Conservation (phyloP, 1,139 yeast genomes). For the Sugiyamaella neomexicana region DNA sequence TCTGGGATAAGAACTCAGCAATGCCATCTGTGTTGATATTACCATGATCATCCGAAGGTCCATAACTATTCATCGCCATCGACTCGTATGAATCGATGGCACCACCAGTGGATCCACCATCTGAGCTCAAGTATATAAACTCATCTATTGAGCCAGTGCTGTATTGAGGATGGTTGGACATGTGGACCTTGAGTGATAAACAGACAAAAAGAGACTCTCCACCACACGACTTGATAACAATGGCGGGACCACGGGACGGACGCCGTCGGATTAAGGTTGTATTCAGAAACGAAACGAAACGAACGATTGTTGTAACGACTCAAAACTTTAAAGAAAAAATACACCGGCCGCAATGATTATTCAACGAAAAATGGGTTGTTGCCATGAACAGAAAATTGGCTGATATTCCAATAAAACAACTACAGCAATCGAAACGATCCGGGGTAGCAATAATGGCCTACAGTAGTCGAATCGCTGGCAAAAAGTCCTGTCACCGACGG, state of each 20-base stretch:
- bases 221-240: no score
- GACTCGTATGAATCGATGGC: neutral
- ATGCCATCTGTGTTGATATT: neutral
- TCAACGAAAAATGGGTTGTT: no score
- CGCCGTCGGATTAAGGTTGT: no score
- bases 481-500: neutral
- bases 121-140: conserved; percentile 3
- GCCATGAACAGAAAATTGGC: no score
- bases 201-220: neutral
- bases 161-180: neutral
- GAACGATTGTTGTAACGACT: no score
- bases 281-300: no score
- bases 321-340: no score
- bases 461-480: neutral
- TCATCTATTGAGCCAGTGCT: conserved; percentile 2
- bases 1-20: neutral
- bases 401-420: no score
- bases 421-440: no score
- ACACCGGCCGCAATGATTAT: no score
- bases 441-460: neutral
- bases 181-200: neutral
- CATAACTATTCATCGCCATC: neutral
- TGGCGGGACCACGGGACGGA: no score
- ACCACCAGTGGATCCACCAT: neutral
- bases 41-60: neutral